phyloP scores from a whole-genome alignment of 495 filamentous ascomycete species.

The Penicillium psychrofluorescens region DNA sequence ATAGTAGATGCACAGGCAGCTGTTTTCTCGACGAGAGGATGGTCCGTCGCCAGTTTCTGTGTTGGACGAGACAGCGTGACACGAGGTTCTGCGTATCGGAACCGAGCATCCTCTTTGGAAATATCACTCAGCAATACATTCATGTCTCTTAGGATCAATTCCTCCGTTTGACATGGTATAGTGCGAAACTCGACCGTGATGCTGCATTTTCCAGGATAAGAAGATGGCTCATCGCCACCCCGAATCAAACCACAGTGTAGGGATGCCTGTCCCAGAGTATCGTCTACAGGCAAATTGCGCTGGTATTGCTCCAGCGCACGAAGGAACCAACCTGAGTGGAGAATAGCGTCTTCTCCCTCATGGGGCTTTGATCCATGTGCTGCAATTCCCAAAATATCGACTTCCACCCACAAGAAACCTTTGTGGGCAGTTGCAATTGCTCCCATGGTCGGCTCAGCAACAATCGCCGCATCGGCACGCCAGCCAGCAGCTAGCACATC shows the following conservation, averaged over 20 bases:
- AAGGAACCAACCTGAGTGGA: constrained; percentile 36
- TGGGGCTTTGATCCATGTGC: constrained; percentile 38
- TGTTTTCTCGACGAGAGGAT: constrained; percentile 26
- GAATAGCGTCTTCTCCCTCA: constrained; percentile 35
- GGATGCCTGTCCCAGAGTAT: constrained; percentile 26
- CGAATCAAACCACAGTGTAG: constrained; percentile 38
- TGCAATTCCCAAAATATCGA: constrained; percentile 36
- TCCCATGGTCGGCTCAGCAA: constrained; percentile 33
- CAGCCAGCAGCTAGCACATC: constrained; percentile 40
- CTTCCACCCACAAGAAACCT: constrained; percentile 41
- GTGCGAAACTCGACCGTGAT: constrained; percentile 40
- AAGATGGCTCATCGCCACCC: constrained; percentile 40
- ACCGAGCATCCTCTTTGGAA: constrained; percentile 11
- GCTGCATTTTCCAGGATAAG: constrained; percentile 35
- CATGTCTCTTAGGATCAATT: constrained; percentile 24
- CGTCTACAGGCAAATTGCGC: constrained; percentile 19
- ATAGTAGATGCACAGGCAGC: constrained; percentile 10
- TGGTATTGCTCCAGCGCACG: constrained; percentile 32
- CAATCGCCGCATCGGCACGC: constrained; percentile 37
- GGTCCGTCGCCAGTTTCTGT: constrained; percentile 19
- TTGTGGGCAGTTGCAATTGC: constrained; percentile 35
- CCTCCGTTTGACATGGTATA: constrained; percentile 25
- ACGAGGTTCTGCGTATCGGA: constrained; percentile 21
- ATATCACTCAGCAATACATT: constrained; percentile 13
- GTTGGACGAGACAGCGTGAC: constrained; percentile 27